Evolutionary conservation across 2,329 filamentous ascomycete species (phyloP), one percentile per base, ranked within the genome.

Genomic region (Ophiostoma perfectum): DNA sequence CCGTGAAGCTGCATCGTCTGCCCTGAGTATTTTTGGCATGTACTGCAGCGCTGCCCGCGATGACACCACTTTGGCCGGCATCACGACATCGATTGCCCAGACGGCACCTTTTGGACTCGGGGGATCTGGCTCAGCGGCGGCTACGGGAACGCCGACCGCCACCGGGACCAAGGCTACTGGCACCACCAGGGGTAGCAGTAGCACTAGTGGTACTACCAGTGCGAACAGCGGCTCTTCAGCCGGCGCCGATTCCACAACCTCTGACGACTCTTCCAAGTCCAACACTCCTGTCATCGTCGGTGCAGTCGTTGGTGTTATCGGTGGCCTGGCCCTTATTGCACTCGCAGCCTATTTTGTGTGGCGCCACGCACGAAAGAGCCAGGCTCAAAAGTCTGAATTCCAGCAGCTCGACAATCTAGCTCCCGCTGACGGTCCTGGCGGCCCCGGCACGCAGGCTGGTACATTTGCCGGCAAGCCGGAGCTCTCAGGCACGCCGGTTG

Each of bases 41-140:
- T 86, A 84, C 72, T 86, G 83, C 72, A 82, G 78, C 68, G 83
- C 83, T 3, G 83, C 80, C 0, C 77, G 77, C 65, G 79, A 76
- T 36, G 72, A 81, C 52, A 77, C 80, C 0, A 76, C 72, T 0
- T 76, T 80, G 5, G 76, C 77, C 0, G 80, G 79, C 0, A 77
- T 84, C 2, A 78, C 76, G 2, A 77, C 80, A 16, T 81, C 82
- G 66, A 68, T 66, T 39, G 70, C 69, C 6, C 73, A 66, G 52
- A 70, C 70, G 0, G 49, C 45, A 8, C 68, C 70, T 0, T 58
- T 65, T 3, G 69, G 66, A 5, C n/a, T 60, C 39, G 27, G 52
- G 66, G 36, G 66, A 14, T 49, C 6, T 38, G 45, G 36, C 5
- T 16, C 62, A 6, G 44, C 49, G 3, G 38, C 38, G 14, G 64